phyloP scores from a whole-genome alignment of 345 rosid species.

The Eucalyptus leucophloia region DNA sequence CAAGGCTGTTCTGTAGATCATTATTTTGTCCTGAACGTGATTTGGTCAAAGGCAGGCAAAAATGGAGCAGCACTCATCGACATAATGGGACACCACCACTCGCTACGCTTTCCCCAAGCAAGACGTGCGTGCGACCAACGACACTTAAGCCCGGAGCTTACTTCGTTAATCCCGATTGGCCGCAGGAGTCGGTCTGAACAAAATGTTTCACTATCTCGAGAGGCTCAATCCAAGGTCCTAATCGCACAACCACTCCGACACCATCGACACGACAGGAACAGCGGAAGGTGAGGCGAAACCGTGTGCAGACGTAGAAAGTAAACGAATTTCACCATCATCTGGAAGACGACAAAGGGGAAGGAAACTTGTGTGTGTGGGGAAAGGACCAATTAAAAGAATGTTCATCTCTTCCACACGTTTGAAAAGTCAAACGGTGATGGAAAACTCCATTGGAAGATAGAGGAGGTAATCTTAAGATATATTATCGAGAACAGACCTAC shows the following conservation, averaged over 20 bases:
- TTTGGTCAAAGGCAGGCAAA: neutral
- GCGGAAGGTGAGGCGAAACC: neutral
- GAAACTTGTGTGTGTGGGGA: neutral
- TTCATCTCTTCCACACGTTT: neutral
- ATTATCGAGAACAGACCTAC: neutral
- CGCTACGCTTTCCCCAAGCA: neutral
- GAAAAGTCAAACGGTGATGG: neutral
- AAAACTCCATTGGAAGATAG: neutral
- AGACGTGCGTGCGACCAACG: neutral
- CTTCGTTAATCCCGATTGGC: neutral
- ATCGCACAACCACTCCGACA: neutral
- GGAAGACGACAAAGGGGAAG: neutral
- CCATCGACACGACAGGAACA: neutral
- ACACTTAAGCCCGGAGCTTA: neutral
- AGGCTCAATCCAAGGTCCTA: neutral
- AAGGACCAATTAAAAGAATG: neutral
- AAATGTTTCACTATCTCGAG: neutral
- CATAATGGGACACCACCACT: neutral
- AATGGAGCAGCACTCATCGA: neutral
- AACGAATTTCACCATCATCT: neutral
- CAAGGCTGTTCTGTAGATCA: neutral
- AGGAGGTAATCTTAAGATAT: neutral
- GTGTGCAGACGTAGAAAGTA: neutral
- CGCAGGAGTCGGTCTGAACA: neutral
- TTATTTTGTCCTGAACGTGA: neutral